Evolutionary conservation across 2,329 filamentous ascomycete genomes (phyloP).

Genomic region (Sporothrix variecibatus): DNA sequence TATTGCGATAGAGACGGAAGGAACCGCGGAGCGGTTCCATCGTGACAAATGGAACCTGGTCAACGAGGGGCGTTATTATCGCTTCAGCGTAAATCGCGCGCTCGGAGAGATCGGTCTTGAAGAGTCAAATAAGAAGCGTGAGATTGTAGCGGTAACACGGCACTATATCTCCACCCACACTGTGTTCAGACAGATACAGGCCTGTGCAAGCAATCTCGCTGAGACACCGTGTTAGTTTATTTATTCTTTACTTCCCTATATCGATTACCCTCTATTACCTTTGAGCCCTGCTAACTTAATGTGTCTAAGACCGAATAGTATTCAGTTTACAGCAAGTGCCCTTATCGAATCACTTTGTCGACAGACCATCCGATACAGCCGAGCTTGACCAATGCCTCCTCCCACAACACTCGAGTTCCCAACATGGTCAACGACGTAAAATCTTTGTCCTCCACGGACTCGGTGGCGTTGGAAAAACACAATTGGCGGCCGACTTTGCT

Average conservation of each 20-base stretch:
- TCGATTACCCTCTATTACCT: not conserved
- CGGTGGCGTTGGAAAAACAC: slow-evolving; percentile 32
- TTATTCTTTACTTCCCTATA: not conserved
- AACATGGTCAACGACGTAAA: slow-evolving; percentile 19
- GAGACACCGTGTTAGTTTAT: slow-evolving; percentile 30
- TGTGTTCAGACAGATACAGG: slow-evolving; percentile 31
- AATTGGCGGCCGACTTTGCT: slow-evolving; percentile 32
- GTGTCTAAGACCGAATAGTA: slow-evolving; percentile 15
- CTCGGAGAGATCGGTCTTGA: slow-evolving; percentile 46
- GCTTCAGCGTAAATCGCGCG: slow-evolving; percentile 47
- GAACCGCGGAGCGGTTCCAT: slow-evolving; percentile 43
- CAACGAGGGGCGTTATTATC: slow-evolving; percentile 42
- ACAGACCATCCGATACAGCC: slow-evolving; percentile 28
- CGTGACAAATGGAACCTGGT: slow-evolving; percentile 32
- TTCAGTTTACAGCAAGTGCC: slow-evolving; percentile 27
- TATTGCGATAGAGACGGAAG: slow-evolving; percentile 44
- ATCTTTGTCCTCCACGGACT: slow-evolving; percentile 31
- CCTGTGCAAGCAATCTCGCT: slow-evolving; percentile 30
- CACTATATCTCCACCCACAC: slow-evolving; percentile 29
- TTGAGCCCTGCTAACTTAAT: not conserved
- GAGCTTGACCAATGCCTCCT: slow-evolving; percentile 31
- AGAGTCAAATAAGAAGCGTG: slow-evolving; percentile 39
- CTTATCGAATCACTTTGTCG: slow-evolving; percentile 29
- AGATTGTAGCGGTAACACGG: slow-evolving; percentile 36
- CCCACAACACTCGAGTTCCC: slow-evolving; percentile 21